A percentile compares a stretch with the other conserved stretches of the same genome.
These are phyloP conservation scores for Komagataella populi DNA, from an alignment of 805 yeast genomes.

Conservation along the genomic window DNA sequence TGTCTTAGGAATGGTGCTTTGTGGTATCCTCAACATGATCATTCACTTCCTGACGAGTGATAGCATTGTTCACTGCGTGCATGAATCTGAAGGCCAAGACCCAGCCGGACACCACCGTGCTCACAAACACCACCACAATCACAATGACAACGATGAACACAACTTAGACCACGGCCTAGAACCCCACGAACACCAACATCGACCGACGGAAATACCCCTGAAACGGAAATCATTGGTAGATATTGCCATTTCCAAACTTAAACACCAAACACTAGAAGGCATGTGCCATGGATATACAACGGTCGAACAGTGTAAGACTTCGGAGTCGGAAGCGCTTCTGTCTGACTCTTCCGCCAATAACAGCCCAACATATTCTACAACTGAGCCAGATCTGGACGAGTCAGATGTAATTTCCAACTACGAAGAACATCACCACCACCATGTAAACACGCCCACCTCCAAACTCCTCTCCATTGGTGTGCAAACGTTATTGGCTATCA, in stretches of 20 bases:
- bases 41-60: conserved; percentile 71
- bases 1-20: conserved; percentile 42
- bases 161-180: background rate
- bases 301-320: conserved; percentile 5
- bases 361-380: conserved; percentile 7
- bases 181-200: background rate
- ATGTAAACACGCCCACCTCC: conserved; percentile 63
- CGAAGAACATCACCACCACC: conserved; percentile 52
- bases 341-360: conserved; percentile 1
- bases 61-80: conserved; percentile 78
- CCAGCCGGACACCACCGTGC: conserved; percentile 9
- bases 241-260: conserved; percentile 1
- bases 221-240: conserved; percentile 2
- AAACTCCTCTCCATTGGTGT: conserved; percentile 76
- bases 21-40: conserved; percentile 44
- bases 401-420: conserved; percentile 16
- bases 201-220: background rate
- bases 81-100: conserved; percentile 18
- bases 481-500: conserved; percentile 79
- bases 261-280: conserved; percentile 1
- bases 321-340: background rate
- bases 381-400: conserved; percentile 15
- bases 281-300: conserved; percentile 16
- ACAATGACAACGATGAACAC: conserved; percentile 1
- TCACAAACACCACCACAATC: conserved; percentile 3